Percentiles rank a stretch among this genome's conserved stretches.
Conservation (phyloP, 1,139 yeast species). For the Sugiyamaella novakii region DNA sequence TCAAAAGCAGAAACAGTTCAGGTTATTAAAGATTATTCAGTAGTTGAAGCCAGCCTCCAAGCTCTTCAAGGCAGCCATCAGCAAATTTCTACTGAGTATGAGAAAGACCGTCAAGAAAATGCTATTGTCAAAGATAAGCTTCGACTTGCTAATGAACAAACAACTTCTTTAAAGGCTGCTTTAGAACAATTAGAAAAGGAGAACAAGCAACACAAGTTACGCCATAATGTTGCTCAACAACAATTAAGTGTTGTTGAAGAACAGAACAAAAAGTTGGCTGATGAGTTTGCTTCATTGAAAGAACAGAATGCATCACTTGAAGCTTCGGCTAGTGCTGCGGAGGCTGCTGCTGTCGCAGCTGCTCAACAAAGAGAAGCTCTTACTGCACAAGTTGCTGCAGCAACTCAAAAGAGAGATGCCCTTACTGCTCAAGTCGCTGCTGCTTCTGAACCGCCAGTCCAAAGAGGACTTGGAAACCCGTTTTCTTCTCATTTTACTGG, state of each 20-base stretch:
- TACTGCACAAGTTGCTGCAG: neutral
- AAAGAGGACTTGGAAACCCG: constrained; percentile 26
- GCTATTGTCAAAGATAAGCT: constrained; percentile 64
- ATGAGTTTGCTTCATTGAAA: constrained; percentile 45
- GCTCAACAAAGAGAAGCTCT: constrained; percentile 9
- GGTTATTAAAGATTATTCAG: constrained; percentile 71
- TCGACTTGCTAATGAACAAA: constrained; percentile 66
- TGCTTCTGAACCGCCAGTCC: constrained; percentile 11
- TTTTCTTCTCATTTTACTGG: constrained; percentile 15
- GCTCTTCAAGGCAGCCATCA: constrained; percentile 70
- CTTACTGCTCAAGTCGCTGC: neutral
- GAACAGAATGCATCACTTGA: constrained; percentile 42
- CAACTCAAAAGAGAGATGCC: neutral
- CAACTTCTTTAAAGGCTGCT: constrained; percentile 58
- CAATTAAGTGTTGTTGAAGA: constrained; percentile 62
- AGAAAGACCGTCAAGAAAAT: constrained; percentile 68
- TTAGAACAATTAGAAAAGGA: constrained; percentile 55
- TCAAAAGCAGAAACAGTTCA: constrained; percentile 72
- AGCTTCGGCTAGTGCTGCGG: constrained; percentile 42
- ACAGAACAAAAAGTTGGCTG: constrained; percentile 53
- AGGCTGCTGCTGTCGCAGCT: constrained; percentile 28
- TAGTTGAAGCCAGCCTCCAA: constrained; percentile 79
- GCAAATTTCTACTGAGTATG: constrained; percentile 60
- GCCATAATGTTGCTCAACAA: constrained; percentile 65
- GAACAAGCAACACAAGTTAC: constrained; percentile 61